These are phyloP conservation scores for Ogataea populi-albae DNA, from an alignment of 805 yeast genomes.

Conservation along the genomic window DNA sequence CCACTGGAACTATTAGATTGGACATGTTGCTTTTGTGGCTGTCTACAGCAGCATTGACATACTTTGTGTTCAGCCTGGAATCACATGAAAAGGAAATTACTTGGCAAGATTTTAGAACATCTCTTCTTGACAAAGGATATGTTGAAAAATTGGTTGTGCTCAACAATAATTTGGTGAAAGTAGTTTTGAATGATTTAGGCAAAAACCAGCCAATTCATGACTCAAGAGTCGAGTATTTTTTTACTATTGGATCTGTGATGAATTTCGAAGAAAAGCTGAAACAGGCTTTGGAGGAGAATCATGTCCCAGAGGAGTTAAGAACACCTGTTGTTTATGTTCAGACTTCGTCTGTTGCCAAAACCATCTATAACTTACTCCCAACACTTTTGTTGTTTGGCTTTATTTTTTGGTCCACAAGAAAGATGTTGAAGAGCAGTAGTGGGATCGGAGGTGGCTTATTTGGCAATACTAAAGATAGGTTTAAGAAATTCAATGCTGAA, in stretches of 20 bases:
- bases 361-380: slow-evolving; percentile 71
- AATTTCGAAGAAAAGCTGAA: slow-evolving; percentile 81
- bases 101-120: slow-evolving; percentile 77
- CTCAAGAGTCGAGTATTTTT: slow-evolving; percentile 38
- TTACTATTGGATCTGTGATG: slow-evolving; percentile 87
- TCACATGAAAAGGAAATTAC: slow-evolving; percentile 33
- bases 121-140: slow-evolving; percentile 71
- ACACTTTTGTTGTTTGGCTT: slow-evolving; percentile 81
- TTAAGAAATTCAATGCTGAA: slow-evolving; percentile 78
- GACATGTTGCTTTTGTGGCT: slow-evolving; percentile 22
- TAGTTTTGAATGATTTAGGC: slow-evolving; percentile 50
- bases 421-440: slow-evolving; percentile 53
- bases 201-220: slow-evolving; percentile 30
- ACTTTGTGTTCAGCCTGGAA: slow-evolving; percentile 19
- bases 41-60: slow-evolving; percentile 20
- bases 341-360: slow-evolving; percentile 60
- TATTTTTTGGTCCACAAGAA: slow-evolving; percentile 58
- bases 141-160: slow-evolving; percentile 73
- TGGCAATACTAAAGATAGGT: slow-evolving; percentile 74
- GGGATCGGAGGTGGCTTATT: slow-evolving; percentile 59
- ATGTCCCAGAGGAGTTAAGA: slow-evolving; percentile 65
- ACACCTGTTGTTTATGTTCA: slow-evolving; percentile 76
- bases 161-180: slow-evolving; percentile 70
- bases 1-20: slow-evolving; percentile 14
- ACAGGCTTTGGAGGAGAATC: slow-evolving; percentile 63